A percentile compares a stretch with the other conserved stretches of the same genome.
Evolutionary conservation across 306 rosid genomes (phyloP).

Genomic region (Gastrolobium villosum): DNA sequence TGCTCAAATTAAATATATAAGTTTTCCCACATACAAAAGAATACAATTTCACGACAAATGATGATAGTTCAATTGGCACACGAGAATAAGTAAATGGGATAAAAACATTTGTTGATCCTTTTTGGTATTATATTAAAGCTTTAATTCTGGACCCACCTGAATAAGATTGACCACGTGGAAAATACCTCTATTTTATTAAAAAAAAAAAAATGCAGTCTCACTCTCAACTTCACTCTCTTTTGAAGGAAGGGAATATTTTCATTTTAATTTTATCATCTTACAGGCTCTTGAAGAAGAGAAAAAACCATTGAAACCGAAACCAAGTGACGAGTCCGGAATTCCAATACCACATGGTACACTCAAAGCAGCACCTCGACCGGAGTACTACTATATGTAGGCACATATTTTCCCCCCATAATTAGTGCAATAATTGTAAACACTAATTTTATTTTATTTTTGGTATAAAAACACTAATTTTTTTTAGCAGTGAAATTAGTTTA

Average conservation of each 20-base stretch:
- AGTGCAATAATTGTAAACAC: not conserved
- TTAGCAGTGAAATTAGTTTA: not conserved
- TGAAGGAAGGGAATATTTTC: not conserved
- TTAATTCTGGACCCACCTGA: too few species aligned
- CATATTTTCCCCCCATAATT: not conserved
- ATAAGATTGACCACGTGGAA: too few species aligned
- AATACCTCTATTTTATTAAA: too few species aligned
- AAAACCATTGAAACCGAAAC: slow-evolving; percentile 61
- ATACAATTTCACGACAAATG: not conserved
- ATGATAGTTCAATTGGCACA: too few species aligned
- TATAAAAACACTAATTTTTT: not conserved
- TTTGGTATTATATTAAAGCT: too few species aligned
- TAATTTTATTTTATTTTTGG: too few species aligned
- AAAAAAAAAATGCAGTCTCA: too few species aligned
- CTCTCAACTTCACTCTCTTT: too few species aligned
- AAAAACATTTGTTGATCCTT: too few species aligned
- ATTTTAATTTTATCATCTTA: not conserved
- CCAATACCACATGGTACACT: slow-evolving; percentile 63
- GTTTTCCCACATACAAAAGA: not conserved
- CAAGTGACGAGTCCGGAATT: slow-evolving; percentile 47
- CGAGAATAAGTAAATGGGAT: too few species aligned
- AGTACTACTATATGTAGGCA: slow-evolving; percentile 70
- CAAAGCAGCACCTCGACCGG: slow-evolving; percentile 64
- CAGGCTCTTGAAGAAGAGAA: slow-evolving; percentile 57
- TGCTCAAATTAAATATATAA: not conserved